Conservation (phyloP, 2,329 filamentous ascomycete genomes). For the Scedosporium boydii region DNA sequence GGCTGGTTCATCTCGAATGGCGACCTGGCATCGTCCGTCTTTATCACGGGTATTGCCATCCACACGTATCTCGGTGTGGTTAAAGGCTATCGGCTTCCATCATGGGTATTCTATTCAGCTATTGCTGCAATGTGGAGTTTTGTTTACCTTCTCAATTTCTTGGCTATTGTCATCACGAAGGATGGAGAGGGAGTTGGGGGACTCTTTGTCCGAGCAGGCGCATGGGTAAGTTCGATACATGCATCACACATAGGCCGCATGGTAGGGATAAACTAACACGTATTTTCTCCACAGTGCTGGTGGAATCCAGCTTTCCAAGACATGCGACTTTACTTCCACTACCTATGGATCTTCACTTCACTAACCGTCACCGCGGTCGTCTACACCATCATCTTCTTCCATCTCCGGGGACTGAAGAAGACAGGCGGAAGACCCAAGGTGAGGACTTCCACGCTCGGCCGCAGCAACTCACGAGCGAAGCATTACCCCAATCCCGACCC, state of each 20-base stretch:
- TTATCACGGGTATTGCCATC: conserved; percentile 55
- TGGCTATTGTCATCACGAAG: conserved; percentile 35
- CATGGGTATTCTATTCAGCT: conserved; percentile 35
- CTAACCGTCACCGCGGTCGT: conserved; percentile 27
- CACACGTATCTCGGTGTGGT: conserved; percentile 59
- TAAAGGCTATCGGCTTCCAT: conserved; percentile 39
- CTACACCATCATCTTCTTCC: conserved; percentile 30
- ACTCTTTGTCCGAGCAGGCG: conserved; percentile 54
- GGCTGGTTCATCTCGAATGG: conserved; percentile 61
- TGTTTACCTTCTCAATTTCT: conserved; percentile 44
- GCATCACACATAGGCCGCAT: too few relatives aligned
- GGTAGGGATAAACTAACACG: neutral
- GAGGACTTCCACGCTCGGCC: conserved; percentile 9
- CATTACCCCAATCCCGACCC: conserved; percentile 12
- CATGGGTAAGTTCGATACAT: conserved; percentile 40
- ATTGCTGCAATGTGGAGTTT: conserved; percentile 48
- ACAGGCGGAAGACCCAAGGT: conserved; percentile 1
- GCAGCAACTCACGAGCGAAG: conserved; percentile 9
- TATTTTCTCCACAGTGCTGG: conserved; percentile 42
- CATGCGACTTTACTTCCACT: conserved; percentile 52
- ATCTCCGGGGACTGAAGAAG: conserved; percentile 19
- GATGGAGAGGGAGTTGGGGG: conserved; percentile 31
- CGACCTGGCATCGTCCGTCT: conserved; percentile 56
- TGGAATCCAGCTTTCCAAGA: conserved; percentile 43
- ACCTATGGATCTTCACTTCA: conserved; percentile 51